Percentiles rank a stretch among this genome's conserved stretches.
phyloP scores from a whole-genome alignment of 352 stramenopile genomes.

The Bremia lactucae region DNA sequence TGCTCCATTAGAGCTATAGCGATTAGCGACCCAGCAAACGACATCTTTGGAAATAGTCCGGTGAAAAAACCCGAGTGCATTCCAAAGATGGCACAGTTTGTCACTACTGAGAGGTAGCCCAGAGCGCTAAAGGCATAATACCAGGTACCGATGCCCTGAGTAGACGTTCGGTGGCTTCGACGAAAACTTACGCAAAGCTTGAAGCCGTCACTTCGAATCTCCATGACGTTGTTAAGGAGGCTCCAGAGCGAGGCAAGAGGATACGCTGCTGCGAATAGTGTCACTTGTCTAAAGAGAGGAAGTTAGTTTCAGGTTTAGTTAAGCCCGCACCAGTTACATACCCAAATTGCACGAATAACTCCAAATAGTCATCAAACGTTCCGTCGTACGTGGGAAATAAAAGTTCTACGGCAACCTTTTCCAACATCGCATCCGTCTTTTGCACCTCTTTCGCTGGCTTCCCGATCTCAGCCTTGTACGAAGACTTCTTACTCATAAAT shows the following conservation, averaged over 20 bases:
- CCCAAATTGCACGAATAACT: constrained; percentile 89
- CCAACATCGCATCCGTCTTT: constrained; percentile 35
- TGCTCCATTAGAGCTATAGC: constrained; percentile 59
- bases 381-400: constrained; percentile 75
- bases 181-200: constrained; percentile 86
- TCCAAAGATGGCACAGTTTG: constrained; percentile 91
- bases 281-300: constrained; percentile 65
- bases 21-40: constrained; percentile 45
- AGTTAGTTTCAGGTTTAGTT: not conserved
- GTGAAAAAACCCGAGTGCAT: constrained; percentile 83
- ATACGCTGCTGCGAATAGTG: constrained; percentile 89
- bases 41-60: constrained; percentile 53
- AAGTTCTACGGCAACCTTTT: constrained; percentile 68
- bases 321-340: constrained; percentile 27
- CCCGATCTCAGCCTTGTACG: constrained; percentile 71
- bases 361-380: constrained; percentile 91
- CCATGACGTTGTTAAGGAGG: constrained; percentile 90
- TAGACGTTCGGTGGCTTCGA: constrained; percentile 49
- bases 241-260: constrained; percentile 88
- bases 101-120: constrained; percentile 87
- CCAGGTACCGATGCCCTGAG: constrained; percentile 89
- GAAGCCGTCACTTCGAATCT: constrained; percentile 92
- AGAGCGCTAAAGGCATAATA: constrained; percentile 85
- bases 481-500: constrained; percentile 67
- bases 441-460: constrained; percentile 61